Base-by-base conservation (phyloP, 2,329 filamentous ascomycete species). In the Penicillium rolfsii region DNA sequence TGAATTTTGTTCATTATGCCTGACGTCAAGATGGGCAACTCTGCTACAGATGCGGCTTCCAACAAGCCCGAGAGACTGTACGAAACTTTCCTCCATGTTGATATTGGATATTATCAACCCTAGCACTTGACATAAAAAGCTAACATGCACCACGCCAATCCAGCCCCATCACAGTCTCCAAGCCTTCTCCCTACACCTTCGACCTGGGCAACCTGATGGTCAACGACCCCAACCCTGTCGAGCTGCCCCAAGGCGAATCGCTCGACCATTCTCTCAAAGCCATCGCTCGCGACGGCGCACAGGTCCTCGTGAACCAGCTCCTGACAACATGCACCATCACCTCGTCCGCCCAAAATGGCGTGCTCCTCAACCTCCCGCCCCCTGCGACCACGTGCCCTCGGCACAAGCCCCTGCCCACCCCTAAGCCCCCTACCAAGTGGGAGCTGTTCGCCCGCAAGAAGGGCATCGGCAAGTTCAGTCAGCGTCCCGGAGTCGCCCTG, bases 391-490 rank as follows among this genome's bases (percentile, higher is more conserved):
- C 83, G 0, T 83, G 98, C 4, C 95, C 95, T 26, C 90, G 95
- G 69, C 93, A 97, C 81, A 98, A 99, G 79, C 91, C 92, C 9
- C 83, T 98, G 8, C 95, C 95, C 0, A 84, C 87, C 58, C 85
- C 88, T 68, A 95, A 93, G 81, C 83, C 89, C 59, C 89, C 89
- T 68, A 98, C 94, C 61, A 97, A 93, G 77, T 99, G 95, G 95
- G 89, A 97, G 82, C 87, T 89, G 73, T 99, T 99, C 81, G 95
- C 95, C 49, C 90, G 88, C 77, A 96, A 96, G 87, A 96, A 97
- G 85, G 95, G 95, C 58, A 98, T 99, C 55, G 80, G 80, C 80
- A 91, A 90, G 81, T 87, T 88, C 79, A 96, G 93, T 85, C 90
- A 87, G 67, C 87, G 73, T 59, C 71, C 77, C 19, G 79, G 78